Conservation (phyloP, 2,329 filamentous ascomycete genomes). For the Hypomyces rosellus region DNA sequence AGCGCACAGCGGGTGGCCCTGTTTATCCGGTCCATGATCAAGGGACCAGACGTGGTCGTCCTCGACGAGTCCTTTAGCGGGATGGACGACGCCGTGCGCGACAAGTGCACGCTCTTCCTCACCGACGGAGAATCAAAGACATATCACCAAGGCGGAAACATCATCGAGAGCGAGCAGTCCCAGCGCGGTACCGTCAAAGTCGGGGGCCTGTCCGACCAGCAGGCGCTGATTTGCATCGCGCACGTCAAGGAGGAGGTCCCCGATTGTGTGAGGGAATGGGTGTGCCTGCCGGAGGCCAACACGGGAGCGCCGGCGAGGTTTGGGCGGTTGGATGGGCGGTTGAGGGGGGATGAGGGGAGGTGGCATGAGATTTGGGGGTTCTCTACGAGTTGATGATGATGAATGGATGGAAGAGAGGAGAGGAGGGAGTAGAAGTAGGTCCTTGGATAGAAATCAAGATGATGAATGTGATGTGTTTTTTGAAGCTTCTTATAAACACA, state of each 20-base stretch:
- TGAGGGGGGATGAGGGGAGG: slow-evolving; percentile 48
- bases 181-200: slow-evolving; percentile 44
- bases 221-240: slow-evolving; percentile 87
- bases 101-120: slow-evolving; percentile 81
- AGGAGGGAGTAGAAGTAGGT: too few species aligned
- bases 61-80: slow-evolving; percentile 85
- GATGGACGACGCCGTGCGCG: slow-evolving; percentile 74
- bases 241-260: slow-evolving; percentile 90
- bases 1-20: slow-evolving; percentile 78
- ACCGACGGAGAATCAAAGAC: slow-evolving; percentile 52
- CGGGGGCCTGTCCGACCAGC: slow-evolving; percentile 57
- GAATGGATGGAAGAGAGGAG: background rate
- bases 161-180: slow-evolving; percentile 42
- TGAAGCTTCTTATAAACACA: too few species aligned
- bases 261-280: slow-evolving; percentile 72
- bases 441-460: too few species aligned
- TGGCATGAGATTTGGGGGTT: slow-evolving; percentile 63
- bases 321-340: slow-evolving; percentile 55
- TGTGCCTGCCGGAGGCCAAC: slow-evolving; percentile 75
- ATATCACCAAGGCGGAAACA: slow-evolving; percentile 26
- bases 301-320: slow-evolving; percentile 55
- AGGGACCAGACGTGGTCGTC: slow-evolving; percentile 73
- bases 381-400: slow-evolving; percentile 1
- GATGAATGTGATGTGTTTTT: too few species aligned
- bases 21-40: slow-evolving; percentile 75